Base-by-base conservation (phyloP, 768 basidiomycete species). In the Suillus paluster region DNA sequence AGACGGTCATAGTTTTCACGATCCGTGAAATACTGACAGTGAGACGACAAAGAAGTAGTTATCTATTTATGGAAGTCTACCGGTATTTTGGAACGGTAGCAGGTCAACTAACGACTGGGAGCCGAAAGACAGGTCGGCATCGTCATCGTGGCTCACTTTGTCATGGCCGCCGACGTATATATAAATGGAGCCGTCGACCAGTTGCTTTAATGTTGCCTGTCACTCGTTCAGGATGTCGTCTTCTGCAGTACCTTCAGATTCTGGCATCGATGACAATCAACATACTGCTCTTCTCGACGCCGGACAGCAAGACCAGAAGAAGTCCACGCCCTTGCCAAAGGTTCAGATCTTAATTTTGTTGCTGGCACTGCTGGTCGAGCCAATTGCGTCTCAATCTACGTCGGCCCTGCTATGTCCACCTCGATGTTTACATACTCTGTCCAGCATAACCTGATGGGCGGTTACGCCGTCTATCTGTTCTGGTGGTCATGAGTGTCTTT, bases 361-460 rank as follows among this genome's bases (percentile, higher is more conserved):
- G 54, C 70, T 83, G 46, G 68, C 81, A 9, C 77, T 76, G 67
- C 66, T 83, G 36, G 76, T 79, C 19, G 84, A 85, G 67, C 83
- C 84, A 17, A 77, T 83, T 46, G 77, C 81, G 5, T 74, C 78
- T 1, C 74, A 77, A 36, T 81, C 76, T 30, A 85, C 7, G 11
- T 79, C 46, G 77, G 74, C 14, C 77, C 77, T 34, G 73, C 71
- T 6, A 45, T 63, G 7, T 66, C 71, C 15, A 67, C 77, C 11
- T 76, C 76, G n/a, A 39, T 79, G 52, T 78, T 79, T 58, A 76
- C 79, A 19, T 68, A 76, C 30, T 75, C 78, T 0, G 66, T 75
- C 25, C 69, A 73, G 33, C 63, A 69, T 21, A 70, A 78, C 50
- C 55, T 79, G 1, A 61, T 80, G 56, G 77, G 78, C 33, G 79